Evolutionary conservation across 2,329 filamentous ascomycete genomes (phyloP), one percentile per base, ranked within the genome.

Genomic region (Hyphodiscus sp.): DNA sequence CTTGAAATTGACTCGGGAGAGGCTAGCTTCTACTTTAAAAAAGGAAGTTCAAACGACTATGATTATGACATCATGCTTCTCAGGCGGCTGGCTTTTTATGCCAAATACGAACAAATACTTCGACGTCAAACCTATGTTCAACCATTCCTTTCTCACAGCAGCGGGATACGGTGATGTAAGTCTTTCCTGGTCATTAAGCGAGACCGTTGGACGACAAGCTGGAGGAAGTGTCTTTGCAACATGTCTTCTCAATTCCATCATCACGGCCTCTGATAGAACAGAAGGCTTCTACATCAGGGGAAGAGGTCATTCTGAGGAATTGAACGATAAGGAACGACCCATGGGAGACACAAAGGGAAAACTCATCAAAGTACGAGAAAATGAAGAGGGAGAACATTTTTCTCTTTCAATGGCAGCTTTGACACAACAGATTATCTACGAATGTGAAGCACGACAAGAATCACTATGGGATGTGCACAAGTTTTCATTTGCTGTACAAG

Each of bases 41-140:
- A 13, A 4, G 9, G 20, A 9, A 8, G 3, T 50, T 16, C n/a
- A 18, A 29, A 13, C 10, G 49, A 18, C 30, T 1, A 51, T 7
- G 30, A 3, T 50, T 5, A 10, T 45, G 6, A 50, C 49, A 16
- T 50, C 49, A 8, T 50, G 49, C 26, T 50, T 29, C 41, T 50
- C 49, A n/a, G 49, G 49, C 19, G 49, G 49, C 20, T 50, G 49
- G 49, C n/a, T 45, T 20, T 20, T 48, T 16, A 48, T 33, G 29
- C 23, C 46, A 4, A 26, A 7, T 26, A 8, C 16, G 6, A n/a
- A n/a, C n/a, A n/a, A n/a, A n/a, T n/a, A n/a, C n/a, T 7, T n/a
- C 16, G 9, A 10, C 6, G 10, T 8, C 7, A 46, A 46, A n/a
- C 15, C 44, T 18, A 8, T 46, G 7, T 19, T 48, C 6, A 48